Conservation (phyloP, 2,329 filamentous ascomycete species). For the Cladosporium cucumerinum region DNA sequence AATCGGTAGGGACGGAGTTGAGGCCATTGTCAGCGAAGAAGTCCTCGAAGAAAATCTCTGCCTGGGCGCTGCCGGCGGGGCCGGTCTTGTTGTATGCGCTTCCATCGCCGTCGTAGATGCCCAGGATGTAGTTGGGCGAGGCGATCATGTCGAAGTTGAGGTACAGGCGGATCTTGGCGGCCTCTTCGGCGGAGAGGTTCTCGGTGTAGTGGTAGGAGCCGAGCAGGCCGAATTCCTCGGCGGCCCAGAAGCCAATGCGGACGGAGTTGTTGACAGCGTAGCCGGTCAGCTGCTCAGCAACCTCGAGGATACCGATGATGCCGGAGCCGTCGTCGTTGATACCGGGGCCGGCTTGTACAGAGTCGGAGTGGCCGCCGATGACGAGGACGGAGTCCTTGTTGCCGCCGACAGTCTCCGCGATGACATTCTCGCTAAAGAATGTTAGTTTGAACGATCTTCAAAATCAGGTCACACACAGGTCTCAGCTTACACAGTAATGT, state of each 20-base stretch:
- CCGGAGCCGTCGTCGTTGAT: slow-evolving; percentile 79
- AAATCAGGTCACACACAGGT: neutral
- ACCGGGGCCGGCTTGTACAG: slow-evolving; percentile 60
- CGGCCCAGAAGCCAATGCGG: slow-evolving; percentile 66
- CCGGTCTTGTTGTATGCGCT: slow-evolving; percentile 53
- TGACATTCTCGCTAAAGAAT: slow-evolving; percentile 49
- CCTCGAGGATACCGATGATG: slow-evolving; percentile 57
- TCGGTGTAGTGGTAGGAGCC: slow-evolving; percentile 46
- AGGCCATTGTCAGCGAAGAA: slow-evolving; percentile 62
- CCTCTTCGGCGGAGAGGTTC: slow-evolving; percentile 47
- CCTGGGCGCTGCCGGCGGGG: slow-evolving; percentile 63
- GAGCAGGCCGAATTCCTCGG: slow-evolving; percentile 61
- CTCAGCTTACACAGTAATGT: slow-evolving; percentile 37
- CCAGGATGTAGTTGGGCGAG: slow-evolving; percentile 57
- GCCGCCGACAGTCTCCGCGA: slow-evolving; percentile 58
- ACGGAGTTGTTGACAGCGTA: slow-evolving; percentile 69
- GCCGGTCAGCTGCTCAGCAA: slow-evolving; percentile 61
- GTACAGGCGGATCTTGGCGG: slow-evolving; percentile 61
- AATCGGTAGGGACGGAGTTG: slow-evolving; percentile 68
- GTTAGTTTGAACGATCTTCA: neutral
- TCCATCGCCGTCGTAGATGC: slow-evolving; percentile 58
- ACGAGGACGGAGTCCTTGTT: slow-evolving; percentile 58
- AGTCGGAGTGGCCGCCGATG: slow-evolving; percentile 60
- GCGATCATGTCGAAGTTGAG: slow-evolving; percentile 72
- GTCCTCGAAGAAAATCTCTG: slow-evolving; percentile 64